Evolutionary conservation across 352 stramenopile genomes (phyloP).

Genomic region (Phytopythium oedochilum): DNA sequence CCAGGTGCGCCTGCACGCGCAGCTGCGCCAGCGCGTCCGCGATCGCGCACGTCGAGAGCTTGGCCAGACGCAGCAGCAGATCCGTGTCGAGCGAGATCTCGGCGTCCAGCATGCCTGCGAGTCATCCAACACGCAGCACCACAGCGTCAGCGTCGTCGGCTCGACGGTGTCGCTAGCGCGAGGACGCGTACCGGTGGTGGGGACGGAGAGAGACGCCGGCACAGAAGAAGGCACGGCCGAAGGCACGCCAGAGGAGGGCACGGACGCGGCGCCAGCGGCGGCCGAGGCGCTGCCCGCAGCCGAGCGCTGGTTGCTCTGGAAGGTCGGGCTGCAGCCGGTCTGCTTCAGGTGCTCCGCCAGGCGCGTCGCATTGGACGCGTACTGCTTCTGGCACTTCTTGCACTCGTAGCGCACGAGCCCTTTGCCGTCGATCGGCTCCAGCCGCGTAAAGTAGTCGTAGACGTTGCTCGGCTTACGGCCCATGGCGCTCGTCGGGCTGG

Average conservation of each 20-base stretch:
- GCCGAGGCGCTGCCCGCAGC: background rate
- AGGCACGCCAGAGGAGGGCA: too few species aligned
- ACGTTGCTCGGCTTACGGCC: slow-evolving; percentile 83
- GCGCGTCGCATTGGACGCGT: slow-evolving; percentile 78
- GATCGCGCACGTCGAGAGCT: slow-evolving; percentile 77
- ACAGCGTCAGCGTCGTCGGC: slow-evolving; percentile 23
- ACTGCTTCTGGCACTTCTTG: slow-evolving; percentile 88
- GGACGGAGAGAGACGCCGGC: slow-evolving; percentile 14
- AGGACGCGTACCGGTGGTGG: slow-evolving; percentile 17
- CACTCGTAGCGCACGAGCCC: slow-evolving; percentile 81
- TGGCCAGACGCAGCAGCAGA: slow-evolving; percentile 62
- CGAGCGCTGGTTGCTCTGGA: slow-evolving; percentile 79
- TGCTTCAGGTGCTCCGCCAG: slow-evolving; percentile 75
- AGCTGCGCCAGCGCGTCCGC: slow-evolving; percentile 72
- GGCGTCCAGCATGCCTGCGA: slow-evolving; percentile 38
- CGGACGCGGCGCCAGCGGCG: too few species aligned
- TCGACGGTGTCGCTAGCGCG: slow-evolving; percentile 20
- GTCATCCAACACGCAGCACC: background rate
- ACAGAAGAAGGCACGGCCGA: slow-evolving; percentile 4
- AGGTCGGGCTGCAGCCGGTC: slow-evolving; percentile 60
- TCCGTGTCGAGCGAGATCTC: slow-evolving; percentile 55
- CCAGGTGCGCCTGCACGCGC: slow-evolving; percentile 74
- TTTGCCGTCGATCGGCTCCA: slow-evolving; percentile 66
- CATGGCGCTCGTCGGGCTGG: slow-evolving; percentile 33
- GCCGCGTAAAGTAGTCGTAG: slow-evolving; percentile 79